Evolutionary conservation across 208 protist species (phyloP).

Genomic region (Leishmania lainsoni): DNA sequence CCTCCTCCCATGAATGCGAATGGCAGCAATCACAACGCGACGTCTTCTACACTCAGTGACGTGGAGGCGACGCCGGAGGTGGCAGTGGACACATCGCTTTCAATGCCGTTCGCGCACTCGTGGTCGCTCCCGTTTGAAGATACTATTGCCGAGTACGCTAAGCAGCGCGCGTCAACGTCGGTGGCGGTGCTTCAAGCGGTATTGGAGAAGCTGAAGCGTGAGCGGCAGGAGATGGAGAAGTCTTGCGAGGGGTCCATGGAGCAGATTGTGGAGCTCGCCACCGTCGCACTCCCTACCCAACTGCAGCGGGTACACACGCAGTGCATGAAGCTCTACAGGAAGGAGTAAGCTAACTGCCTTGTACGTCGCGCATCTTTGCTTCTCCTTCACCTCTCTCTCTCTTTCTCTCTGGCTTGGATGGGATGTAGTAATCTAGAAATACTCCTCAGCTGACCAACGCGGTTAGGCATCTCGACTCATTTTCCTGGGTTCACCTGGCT

Average conservation of each 20-base stretch:
- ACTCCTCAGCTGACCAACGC: not conserved
- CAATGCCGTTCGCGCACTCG: conserved; percentile 9
- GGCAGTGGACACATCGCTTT: not conserved
- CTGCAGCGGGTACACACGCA: conserved; percentile 38
- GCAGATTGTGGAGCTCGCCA: conserved; percentile 32
- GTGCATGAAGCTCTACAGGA: conserved; percentile 39
- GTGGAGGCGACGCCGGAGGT: not conserved
- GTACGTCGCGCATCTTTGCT: not conserved
- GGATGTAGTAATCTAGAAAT: not conserved
- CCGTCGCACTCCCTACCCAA: conserved; percentile 31
- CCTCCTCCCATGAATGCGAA: not conserved
- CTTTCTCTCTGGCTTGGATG: not conserved
- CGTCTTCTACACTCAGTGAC: not conserved
- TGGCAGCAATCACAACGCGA: not conserved
- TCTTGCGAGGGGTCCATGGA: conserved; percentile 39
- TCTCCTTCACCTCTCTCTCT: not conserved
- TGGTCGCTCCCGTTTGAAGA: conserved; percentile 41
- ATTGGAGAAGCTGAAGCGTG: conserved; percentile 42
- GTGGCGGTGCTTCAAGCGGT: conserved; percentile 39
- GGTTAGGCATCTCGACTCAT: not conserved
- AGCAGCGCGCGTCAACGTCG: conserved; percentile 24
- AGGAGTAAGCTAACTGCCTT: conserved; percentile 14
- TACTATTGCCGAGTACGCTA: conserved; percentile 34
- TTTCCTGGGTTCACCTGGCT: not conserved
- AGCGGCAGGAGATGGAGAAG: conserved; percentile 47